phyloP scores from a whole-genome alignment of 2,329 filamentous ascomycete genomes.

The Pseudogymnoascus sp. region DNA sequence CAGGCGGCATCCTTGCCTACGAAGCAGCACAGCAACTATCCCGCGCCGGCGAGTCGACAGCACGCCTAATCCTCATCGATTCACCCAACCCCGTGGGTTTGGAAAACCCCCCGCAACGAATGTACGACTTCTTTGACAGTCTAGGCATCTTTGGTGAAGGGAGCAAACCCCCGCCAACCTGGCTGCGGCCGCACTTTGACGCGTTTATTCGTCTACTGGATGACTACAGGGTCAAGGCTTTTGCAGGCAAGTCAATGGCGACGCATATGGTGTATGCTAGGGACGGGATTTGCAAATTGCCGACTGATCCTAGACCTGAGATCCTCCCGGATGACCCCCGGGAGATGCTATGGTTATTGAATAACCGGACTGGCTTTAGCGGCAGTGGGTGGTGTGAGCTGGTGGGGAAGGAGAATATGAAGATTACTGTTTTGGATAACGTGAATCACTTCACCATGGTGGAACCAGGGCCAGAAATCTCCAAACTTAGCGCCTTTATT shows the following conservation, averaged over 20 bases:
- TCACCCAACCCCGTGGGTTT: constrained; percentile 38
- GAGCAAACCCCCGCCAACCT: constrained; percentile 31
- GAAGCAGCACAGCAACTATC: constrained; percentile 36
- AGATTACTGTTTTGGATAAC: neutral
- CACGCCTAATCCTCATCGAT: constrained; percentile 36
- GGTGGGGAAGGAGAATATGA: constrained; percentile 7
- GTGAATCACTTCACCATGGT: constrained; percentile 15
- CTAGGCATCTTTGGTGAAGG: constrained; percentile 37
- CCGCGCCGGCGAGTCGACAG: constrained; percentile 32
- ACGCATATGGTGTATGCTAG: constrained; percentile 9
- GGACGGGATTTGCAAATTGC: neutral
- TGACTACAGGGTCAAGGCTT: constrained; percentile 32
- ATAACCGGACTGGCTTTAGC: constrained; percentile 13
- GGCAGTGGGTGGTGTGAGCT: constrained; percentile 11
- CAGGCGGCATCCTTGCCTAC: constrained; percentile 44
- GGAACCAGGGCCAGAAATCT: neutral
- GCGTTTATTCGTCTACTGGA: constrained; percentile 42
- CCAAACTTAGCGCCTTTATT: neutral
- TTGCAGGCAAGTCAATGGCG: constrained; percentile 12
- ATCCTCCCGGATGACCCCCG: neutral
- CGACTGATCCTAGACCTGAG: neutral
- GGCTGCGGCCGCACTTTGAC: constrained; percentile 45
- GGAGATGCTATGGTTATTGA: constrained; percentile 3
- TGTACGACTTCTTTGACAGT: constrained; percentile 43
- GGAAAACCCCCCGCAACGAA: constrained; percentile 40